A percentile compares a stretch with the other conserved stretches of the same genome.
These are phyloP conservation scores for Amphicarpaea edgeworthii DNA, from an alignment of 306 rosid genomes.

Conservation along the genomic window DNA sequence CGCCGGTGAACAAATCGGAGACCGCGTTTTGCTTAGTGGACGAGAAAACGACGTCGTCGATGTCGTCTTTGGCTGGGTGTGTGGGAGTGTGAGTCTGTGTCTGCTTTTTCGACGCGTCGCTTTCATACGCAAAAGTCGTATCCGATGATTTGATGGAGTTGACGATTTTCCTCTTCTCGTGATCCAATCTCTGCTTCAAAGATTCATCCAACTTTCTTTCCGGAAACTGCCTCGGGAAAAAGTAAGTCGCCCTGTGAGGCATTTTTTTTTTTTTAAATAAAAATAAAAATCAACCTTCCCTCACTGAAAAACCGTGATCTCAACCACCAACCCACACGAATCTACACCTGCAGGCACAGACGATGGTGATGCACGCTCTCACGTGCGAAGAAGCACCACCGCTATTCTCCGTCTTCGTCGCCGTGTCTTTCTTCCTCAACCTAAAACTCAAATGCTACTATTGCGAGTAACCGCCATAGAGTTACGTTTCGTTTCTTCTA, in stretches of 20 bases:
- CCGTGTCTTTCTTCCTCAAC: constrained; percentile 41
- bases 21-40: constrained; percentile 53
- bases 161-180: constrained; percentile 59
- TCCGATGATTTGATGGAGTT: constrained; percentile 48
- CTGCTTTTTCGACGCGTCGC: constrained; percentile 52
- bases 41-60: constrained; percentile 53
- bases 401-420: constrained; percentile 35
- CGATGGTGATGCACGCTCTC: constrained; percentile 39
- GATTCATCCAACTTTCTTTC: constrained; percentile 71
- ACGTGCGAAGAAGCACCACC: constrained; percentile 39
- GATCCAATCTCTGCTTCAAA: constrained; percentile 59
- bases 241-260: constrained; percentile 98
- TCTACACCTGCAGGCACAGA: constrained; percentile 39
- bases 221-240: constrained; percentile 95
- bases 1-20: constrained; percentile 63
- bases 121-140: constrained; percentile 49
- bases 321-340: constrained; percentile 47
- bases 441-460: neutral
- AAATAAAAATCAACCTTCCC: neutral
- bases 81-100: neutral
- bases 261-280: no score
- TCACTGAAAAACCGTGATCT: constrained; percentile 45
- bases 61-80: no score
- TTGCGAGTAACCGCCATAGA: constrained; percentile 23
- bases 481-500: neutral